Conservation (phyloP, 1,284 basidiomycete genomes). For the Trichosporon inkin region DNA sequence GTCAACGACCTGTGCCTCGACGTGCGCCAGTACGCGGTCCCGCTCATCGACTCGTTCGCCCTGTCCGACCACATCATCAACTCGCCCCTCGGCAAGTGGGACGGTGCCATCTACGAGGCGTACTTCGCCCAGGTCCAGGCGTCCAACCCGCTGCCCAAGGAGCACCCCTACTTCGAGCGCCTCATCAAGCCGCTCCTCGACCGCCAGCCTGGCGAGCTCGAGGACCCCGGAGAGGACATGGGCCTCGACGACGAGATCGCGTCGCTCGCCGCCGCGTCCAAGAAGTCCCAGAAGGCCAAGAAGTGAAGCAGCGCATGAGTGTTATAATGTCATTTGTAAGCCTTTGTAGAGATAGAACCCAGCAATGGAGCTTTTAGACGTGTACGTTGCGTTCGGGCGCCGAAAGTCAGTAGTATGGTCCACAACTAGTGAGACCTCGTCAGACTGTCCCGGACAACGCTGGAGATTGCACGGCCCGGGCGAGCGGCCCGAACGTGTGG, state of each 20-base stretch:
- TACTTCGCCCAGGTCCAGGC: conserved; percentile 54
- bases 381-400: background rate
- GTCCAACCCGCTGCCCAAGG: conserved; percentile 46
- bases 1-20: conserved; percentile 55
- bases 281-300: conserved; percentile 13
- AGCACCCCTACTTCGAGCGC: conserved; percentile 56
- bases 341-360: background rate
- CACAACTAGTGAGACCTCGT: no score
- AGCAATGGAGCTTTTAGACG: conserved; percentile 7
- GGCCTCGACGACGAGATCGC: conserved; percentile 45
- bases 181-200: conserved; percentile 57
- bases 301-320: background rate
- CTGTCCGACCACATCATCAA: conserved; percentile 59
- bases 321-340: conserved; percentile 7
- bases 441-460: no score
- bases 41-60: conserved; percentile 56
- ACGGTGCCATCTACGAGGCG: conserved; percentile 53
- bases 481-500: no score
- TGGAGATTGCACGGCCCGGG: no score
- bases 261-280: conserved; percentile 30
- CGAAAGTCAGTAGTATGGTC: no score
- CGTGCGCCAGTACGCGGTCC: conserved; percentile 53
- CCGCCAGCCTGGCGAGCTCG: conserved; percentile 49
- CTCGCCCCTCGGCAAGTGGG: conserved; percentile 56
- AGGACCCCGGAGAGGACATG: conserved; percentile 54